A percentile compares a stretch with the other conserved stretches of the same genome.
Evolutionary conservation across 192 early-diverging fungal genomes (phyloP).

Genomic region (Coemansia sp.): DNA sequence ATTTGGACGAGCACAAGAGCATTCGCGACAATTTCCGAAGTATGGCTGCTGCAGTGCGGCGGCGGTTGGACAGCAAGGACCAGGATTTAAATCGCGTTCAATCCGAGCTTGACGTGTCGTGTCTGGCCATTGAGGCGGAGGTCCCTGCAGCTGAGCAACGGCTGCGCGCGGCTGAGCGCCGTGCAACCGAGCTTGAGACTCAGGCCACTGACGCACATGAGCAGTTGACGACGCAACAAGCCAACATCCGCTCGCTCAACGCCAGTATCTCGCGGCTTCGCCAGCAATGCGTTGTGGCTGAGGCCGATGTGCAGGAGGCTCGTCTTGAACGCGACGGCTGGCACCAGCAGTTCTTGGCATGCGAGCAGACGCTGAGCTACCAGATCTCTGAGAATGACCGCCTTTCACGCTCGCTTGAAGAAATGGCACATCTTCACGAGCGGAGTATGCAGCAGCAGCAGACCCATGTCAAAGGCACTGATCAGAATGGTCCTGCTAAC

Average conservation of each 20-base stretch:
- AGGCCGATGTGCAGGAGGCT: conserved; percentile 23
- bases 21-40: conserved; percentile 45
- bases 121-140: conserved; percentile 9
- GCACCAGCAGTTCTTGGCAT: conserved; percentile 27
- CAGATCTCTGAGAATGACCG: conserved; percentile 26
- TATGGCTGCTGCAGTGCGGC: conserved; percentile 34
- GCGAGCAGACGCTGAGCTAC: conserved; percentile 15
- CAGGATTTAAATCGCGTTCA: conserved; percentile 12
- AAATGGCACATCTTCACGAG: conserved; percentile 10
- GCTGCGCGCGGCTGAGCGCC: conserved; percentile 13
- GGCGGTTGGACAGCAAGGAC: conserved; percentile 25
- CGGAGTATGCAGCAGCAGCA: conserved; percentile 2
- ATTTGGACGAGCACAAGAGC: conserved; percentile 38
- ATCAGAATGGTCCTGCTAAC: conserved; percentile 17
- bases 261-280: conserved; percentile 22
- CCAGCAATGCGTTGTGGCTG: conserved; percentile 21
- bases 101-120: conserved; percentile 17
- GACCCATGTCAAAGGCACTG: conserved; percentile 11
- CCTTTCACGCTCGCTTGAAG: conserved; percentile 10
- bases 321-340: conserved; percentile 46
- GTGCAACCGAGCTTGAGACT: conserved; percentile 16
- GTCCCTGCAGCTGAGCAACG: conserved; percentile 15
- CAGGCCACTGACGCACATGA: conserved; percentile 28
- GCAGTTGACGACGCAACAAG: conserved; percentile 27
- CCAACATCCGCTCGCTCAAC: conserved; percentile 23